These are phyloP conservation scores for Daldinia caldariorum DNA, from an alignment of 495 filamentous ascomycete species.

Conservation along the genomic window DNA sequence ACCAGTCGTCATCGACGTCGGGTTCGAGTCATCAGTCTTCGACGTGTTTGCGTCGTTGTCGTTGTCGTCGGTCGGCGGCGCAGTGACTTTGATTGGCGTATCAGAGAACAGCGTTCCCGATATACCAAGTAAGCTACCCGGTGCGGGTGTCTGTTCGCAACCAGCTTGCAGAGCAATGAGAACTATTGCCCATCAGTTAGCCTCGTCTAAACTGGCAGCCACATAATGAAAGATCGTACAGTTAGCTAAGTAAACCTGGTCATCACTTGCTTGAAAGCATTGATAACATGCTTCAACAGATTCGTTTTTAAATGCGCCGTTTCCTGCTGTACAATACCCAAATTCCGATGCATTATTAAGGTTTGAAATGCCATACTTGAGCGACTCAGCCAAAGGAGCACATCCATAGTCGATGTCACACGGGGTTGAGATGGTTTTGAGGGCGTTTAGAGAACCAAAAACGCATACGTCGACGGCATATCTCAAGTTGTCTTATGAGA, in stretches of 20 bases:
- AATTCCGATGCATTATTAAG: constrained; percentile 34
- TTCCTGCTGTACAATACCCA: constrained; percentile 47
- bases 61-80: constrained; percentile 32
- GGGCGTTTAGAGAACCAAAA: constrained; percentile 46
- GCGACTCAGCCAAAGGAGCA: constrained; percentile 39
- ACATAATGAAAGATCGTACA: constrained; percentile 36
- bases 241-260: constrained; percentile 47
- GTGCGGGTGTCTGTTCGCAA: constrained; percentile 52
- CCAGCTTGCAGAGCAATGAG: constrained; percentile 52
- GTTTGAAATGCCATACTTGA: constrained; percentile 39
- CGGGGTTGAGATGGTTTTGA: constrained; percentile 44
- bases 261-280: constrained; percentile 44
- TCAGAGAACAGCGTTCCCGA: constrained; percentile 49
- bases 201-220: background rate
- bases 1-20: constrained; percentile 50
- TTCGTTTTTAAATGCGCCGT: constrained; percentile 26
- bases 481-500: constrained; percentile 51
- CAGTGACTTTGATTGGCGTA: constrained; percentile 49
- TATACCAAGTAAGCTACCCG: constrained; percentile 49
- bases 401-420: constrained; percentile 47
- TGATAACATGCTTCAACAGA: constrained; percentile 42
- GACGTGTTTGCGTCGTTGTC: constrained; percentile 17
- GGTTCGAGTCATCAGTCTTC: background rate
- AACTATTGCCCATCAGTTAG: constrained; percentile 44
- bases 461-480: constrained; percentile 55